Percentiles rank a stretch among this genome's conserved stretches.
Evolutionary conservation across 2,329 filamentous ascomycete genomes (phyloP).

Genomic region (Cladosporium velox): DNA sequence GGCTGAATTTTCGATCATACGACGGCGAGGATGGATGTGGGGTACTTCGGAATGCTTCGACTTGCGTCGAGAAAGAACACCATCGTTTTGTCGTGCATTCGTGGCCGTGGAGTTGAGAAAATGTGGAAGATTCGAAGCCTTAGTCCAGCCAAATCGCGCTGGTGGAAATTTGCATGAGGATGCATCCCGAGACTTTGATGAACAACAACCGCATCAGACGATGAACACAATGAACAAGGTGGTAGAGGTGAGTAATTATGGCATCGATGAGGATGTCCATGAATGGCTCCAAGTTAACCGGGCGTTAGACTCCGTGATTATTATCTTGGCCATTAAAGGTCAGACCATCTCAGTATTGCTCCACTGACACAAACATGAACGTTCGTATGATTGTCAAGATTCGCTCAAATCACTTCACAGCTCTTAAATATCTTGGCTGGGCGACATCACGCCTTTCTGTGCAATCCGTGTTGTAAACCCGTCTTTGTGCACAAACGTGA

Average conservation of each 20-base stretch:
- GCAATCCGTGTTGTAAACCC: not conserved
- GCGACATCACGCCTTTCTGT: not conserved
- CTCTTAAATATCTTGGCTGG: not conserved
- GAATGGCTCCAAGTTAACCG: not conserved
- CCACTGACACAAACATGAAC: not conserved
- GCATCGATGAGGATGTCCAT: not conserved
- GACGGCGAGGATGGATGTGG: not conserved
- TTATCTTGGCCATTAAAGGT: too few relatives aligned
- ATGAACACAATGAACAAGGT: not conserved
- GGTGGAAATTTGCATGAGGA: too few relatives aligned
- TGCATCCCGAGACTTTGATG: too few relatives aligned
- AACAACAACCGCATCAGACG: not conserved
- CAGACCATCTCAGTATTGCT: too few relatives aligned
- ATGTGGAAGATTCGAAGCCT: not conserved
- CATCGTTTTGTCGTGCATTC: not conserved
- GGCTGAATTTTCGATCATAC: not conserved
- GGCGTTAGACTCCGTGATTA: not conserved
- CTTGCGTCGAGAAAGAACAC: not conserved
- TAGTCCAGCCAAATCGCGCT: too few relatives aligned
- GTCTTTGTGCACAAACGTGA: not conserved
- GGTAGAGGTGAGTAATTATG: not conserved
- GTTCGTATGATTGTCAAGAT: not conserved
- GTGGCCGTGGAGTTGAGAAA: not conserved
- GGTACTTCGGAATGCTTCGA: not conserved
- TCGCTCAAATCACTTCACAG: not conserved